Percentiles rank a stretch among this genome's conserved stretches.
phyloP scores from a whole-genome alignment of 257 asterid species.

The Plantago ovata region DNA sequence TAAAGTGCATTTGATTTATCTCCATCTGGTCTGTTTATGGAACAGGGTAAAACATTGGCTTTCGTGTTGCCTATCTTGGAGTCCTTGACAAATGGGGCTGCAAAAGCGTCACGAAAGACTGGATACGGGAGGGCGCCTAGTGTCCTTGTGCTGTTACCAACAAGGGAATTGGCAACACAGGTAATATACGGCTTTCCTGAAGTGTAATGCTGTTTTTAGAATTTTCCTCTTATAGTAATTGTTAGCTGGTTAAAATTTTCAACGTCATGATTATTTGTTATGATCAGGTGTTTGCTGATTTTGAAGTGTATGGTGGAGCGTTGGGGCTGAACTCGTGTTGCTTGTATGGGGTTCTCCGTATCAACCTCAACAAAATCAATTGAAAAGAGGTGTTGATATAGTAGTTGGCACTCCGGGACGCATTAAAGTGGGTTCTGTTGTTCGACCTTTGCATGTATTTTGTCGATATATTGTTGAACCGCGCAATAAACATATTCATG shows the following conservation, averaged over 20 bases:
- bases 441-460: neutral
- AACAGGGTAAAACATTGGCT: conserved; percentile 91
- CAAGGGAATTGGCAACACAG: conserved; percentile 95
- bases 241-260: neutral
- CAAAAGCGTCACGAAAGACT: conserved; percentile 50
- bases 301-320: conserved; percentile 69
- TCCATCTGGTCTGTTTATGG: neutral
- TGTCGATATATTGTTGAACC: neutral
- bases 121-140: conserved; percentile 84
- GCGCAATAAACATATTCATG: conserved; percentile 5
- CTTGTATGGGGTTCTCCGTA: conserved; percentile 85
- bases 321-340: conserved; percentile 78
- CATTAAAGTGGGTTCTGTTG: conserved; percentile 53
- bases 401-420: conserved; percentile 95
- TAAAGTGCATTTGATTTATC: neutral
- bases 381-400: conserved; percentile 85
- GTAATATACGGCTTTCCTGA: conserved; percentile 25
- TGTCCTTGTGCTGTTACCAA: conserved; percentile 91
- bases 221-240: too few species aligned
- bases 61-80: conserved; percentile 89
- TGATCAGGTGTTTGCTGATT: conserved; percentile 38
- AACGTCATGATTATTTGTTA: neutral
- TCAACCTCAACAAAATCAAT: conserved; percentile 45
- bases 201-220: neutral
- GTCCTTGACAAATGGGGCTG: conserved; percentile 70